Evolutionary conservation across 306 rosid species (phyloP).

Genomic region (Citrullus mucosospermus): DNA sequence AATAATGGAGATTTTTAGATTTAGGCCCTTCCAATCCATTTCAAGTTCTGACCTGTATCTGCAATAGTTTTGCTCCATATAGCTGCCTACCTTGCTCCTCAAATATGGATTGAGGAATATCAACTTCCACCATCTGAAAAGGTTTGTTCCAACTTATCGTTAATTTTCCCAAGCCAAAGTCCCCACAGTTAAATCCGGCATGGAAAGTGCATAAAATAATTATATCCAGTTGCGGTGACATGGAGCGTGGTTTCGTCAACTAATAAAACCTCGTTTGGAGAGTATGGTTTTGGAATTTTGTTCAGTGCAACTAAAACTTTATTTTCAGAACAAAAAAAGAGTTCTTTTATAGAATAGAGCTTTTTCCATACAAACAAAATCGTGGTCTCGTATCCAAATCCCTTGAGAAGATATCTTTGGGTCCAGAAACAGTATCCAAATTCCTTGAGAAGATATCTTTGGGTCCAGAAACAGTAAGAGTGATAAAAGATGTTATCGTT

Average conservation of each 20-base stretch:
- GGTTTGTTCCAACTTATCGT: slow-evolving; percentile 2
- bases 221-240: not conserved
- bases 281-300: not conserved
- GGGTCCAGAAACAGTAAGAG: not conserved
- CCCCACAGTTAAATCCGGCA: not conserved
- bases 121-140: slow-evolving; percentile 75
- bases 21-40: not conserved
- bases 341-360: not conserved
- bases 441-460: not conserved
- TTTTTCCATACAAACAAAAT: not conserved
- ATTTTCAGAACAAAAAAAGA: not conserved
- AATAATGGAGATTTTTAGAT: not conserved
- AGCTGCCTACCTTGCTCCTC: slow-evolving; percentile 96
- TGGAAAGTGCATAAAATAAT: not conserved
- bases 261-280: not conserved
- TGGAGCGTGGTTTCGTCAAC: not conserved
- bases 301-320: not conserved
- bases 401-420: not conserved
- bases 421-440: not conserved
- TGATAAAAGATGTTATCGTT: not conserved
- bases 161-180: slow-evolving; percentile 3
- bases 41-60: slow-evolving; percentile 56
- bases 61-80: slow-evolving; percentile 74
- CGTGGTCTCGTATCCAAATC: not conserved
- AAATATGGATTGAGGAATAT: slow-evolving; percentile 75